Evolutionary conservation across 1,284 basidiomycete genomes (phyloP).

Genomic region (Ceratobasidium sp.): DNA sequence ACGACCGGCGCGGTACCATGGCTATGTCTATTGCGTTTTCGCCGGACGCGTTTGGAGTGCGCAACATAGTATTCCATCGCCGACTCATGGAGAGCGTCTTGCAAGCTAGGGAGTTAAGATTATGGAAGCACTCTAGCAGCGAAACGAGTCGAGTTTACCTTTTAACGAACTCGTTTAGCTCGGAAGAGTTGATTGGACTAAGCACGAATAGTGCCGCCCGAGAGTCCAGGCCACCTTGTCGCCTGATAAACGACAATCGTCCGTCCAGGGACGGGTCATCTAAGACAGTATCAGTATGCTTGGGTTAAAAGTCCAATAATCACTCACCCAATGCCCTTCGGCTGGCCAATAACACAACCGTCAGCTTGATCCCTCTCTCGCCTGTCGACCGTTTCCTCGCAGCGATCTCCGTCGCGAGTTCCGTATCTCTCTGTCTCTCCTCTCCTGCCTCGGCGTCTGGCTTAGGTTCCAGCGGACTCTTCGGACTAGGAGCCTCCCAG

Average conservation of each 20-base stretch:
- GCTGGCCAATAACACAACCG: constrained; percentile 92
- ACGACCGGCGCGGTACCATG: constrained; percentile 61
- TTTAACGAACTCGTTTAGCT: constrained; percentile 86
- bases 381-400: constrained; percentile 81
- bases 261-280: constrained; percentile 87
- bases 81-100: constrained; percentile 87
- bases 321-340: constrained; percentile 81
- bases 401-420: constrained; percentile 82
- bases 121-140: background rate
- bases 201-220: constrained; percentile 94
- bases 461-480: constrained; percentile 65
- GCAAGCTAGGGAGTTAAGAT: constrained; percentile 68
- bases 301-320: background rate
- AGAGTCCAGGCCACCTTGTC: constrained; percentile 89
- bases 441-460: constrained; percentile 70
- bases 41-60: constrained; percentile 89
- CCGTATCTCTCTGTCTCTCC: constrained; percentile 78
- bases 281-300: constrained; percentile 54
- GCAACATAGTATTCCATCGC: constrained; percentile 93
- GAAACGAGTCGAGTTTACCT: constrained; percentile 63
- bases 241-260: constrained; percentile 85
- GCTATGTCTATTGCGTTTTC: constrained; percentile 83
- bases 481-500: constrained; percentile 70
- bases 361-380: constrained; percentile 92
- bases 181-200: constrained; percentile 85